Base-by-base conservation (phyloP, 2,329 filamentous ascomycete species). In the Lachnellula arida region DNA sequence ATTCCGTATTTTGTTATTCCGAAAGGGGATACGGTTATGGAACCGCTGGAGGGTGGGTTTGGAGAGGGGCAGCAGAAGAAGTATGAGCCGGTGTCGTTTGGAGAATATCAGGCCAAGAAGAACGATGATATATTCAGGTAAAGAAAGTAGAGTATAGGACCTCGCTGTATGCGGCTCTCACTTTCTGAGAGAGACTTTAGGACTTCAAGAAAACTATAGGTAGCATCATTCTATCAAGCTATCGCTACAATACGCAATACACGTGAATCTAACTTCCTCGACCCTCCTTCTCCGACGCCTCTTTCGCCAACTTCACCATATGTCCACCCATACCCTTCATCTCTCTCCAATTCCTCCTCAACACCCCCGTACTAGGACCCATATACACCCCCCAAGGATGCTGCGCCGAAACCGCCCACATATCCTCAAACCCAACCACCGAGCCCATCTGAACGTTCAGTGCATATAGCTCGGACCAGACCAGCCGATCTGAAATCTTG, bases 311-410 rank as follows among this genome's bases (percentile, higher is more conserved):
- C 17, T 17, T 44, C 17, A 44, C 17, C 42, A 22, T 42, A 42
- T 42, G 39, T 17, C 42, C 42, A 19, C 50, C 40, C 50, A 25
- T 32, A 52, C 59, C 55, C 8, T 28, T 56, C 55, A 59, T 56
- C 46, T 62, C 52, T 23, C 61, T 58, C 61, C 63, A 65, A 15
- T 54, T 43, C 40, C 61, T 56, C 47, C 63, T 58, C 44, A 43
- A 55, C 4, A 60, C 56, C 5, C 58, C 61, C 1, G 61, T 65
- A 15, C 58, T 63, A 11, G 60, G 60, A 5, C 61, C 61, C 15
- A 59, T 56, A 55, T 65, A 65, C 5, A 63, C 54, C 52, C 57
- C 61, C 56, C 60, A 62, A 2, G 63, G 63, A 55, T 65, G 61
- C n/a, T 54, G 39, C 40, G 19, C 46, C 2, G 53, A 46, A 35